A percentile compares a stretch with the other conserved stretches of the same genome.
These are phyloP conservation scores for Baorangia bicolor DNA, from an alignment of 768 basidiomycete species.

Conservation along the genomic window DNA sequence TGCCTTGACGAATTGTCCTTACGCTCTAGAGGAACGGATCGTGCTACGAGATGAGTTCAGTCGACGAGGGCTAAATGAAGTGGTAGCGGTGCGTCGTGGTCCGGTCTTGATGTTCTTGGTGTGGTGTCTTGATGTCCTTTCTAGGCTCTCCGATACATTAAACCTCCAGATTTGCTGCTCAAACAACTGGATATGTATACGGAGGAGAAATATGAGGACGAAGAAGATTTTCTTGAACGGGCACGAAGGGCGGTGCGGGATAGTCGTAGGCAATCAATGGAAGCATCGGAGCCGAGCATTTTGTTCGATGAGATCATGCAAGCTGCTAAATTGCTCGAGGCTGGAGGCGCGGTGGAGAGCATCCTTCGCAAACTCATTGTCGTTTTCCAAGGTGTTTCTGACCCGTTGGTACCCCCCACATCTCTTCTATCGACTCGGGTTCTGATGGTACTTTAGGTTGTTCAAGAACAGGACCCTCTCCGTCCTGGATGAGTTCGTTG, in stretches of 20 bases:
- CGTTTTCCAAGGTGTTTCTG: conserved; percentile 58
- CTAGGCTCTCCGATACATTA: conserved; percentile 72
- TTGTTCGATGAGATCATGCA: conserved; percentile 61
- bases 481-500: conserved; percentile 64
- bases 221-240: conserved; percentile 77
- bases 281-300: conserved; percentile 49
- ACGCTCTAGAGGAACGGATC: conserved; percentile 76
- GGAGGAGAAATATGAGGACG: conserved; percentile 90
- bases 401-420: conserved; percentile 47
- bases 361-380: conserved; percentile 55
- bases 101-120: neutral
- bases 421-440: neutral
- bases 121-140: neutral
- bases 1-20: conserved; percentile 72
- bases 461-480: conserved; percentile 59
- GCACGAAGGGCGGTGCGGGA: conserved; percentile 39
- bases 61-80: conserved; percentile 79
- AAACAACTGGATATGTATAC: conserved; percentile 78
- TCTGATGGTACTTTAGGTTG: conserved; percentile 41
- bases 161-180: conserved; percentile 76
- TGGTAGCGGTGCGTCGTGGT: conserved; percentile 64
- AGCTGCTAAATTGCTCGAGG: conserved; percentile 47
- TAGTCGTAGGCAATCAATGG: conserved; percentile 19
- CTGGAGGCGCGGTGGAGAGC: conserved; percentile 44
- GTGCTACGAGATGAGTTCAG: conserved; percentile 80